Base-by-base conservation (phyloP, 768 basidiomycete species). In the Lactarius hatsudake region DNA sequence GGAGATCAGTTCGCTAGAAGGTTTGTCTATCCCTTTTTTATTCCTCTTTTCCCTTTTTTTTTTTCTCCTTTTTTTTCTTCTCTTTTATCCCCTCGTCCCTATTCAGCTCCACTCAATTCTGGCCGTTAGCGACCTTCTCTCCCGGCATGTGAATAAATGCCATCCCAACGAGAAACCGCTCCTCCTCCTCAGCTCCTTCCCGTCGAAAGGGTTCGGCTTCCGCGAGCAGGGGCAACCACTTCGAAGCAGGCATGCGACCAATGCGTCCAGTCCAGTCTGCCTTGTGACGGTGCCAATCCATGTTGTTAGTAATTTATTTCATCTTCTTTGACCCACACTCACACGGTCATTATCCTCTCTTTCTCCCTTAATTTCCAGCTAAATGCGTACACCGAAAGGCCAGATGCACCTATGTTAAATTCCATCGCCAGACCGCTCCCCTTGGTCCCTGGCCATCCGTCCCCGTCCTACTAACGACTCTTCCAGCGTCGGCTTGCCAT, bases 1-100 rank as follows among this genome's bases (percentile, higher is more conserved):
- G 92, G 92, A 43, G 93, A 94, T 79, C 91, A 93, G 78, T 94
- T 94, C 74, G 93, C 93, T 2, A 78, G 93, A 74, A 93, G 91
- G 91, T 89, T 56, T 13, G 76, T 75, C 61, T 64, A 9, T n/a
- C 17, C n/a, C 23, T 26, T 12, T 34, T 15, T 60, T n/a, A 9
- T 54, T 20, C 17, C 15, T 26, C 20, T 32, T 26, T 13, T 32
- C 30, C 2, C 17, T 42, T 45, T 34, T 42, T n/a, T n/a, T n/a
- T 45, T 43, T 61, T 30, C 30, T 40, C 18, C 45, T 23, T 36
- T 69, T 61, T 32, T 53, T 28, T 58, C 53, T 53, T 23, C 28
- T 69, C 60, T 32, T 51, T 28, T 59, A 53, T 53, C 65, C 64
- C 53, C 15, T 43, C 48, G 40, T 26, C n/a, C 15, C 51, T 23